Percentiles rank a stretch among this genome's conserved stretches.
Conservation (phyloP, 78 protist genomes). For the Dictyostelium citrinum region DNA sequence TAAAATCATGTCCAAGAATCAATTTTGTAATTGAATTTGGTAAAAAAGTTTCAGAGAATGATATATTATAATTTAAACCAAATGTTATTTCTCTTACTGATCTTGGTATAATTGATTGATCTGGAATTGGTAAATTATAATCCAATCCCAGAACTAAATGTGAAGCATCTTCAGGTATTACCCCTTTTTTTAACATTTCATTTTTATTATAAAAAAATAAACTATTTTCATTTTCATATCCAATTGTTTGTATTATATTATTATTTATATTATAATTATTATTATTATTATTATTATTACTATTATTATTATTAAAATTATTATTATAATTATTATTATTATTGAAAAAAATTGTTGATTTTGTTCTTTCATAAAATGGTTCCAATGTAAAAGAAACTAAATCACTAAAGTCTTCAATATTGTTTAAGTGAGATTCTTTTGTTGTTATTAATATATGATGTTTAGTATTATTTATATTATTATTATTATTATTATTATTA, state of each 20-base stretch:
- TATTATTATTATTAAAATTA: not conserved
- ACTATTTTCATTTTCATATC: not conserved
- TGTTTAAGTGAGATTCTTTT: not conserved
- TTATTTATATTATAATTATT: not conserved
- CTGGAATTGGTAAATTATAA: not conserved
- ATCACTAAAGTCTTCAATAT: not conserved
- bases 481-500: no score
- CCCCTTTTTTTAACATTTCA: not conserved
- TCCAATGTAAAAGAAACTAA: not conserved
- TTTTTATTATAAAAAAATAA: not conserved
- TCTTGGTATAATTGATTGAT: not conserved
- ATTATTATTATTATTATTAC: not conserved
- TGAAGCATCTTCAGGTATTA: not conserved
- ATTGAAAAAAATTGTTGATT: not conserved
- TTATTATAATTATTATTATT: not conserved
- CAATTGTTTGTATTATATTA: not conserved
- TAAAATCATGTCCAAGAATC: not conserved
- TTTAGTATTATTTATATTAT: not conserved
- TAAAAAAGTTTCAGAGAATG: not conserved
- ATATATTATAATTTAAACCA: not conserved
- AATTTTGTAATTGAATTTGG: not conserved
- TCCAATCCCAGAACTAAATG: not conserved
- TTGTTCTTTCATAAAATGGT: conserved; percentile 3
- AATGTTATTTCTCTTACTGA: not conserved
- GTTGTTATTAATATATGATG: not conserved